Percentiles rank a stretch among this genome's conserved stretches.
Conservation (phyloP, 1,284 basidiomycete species). For the Cryptococcus maquisensis region DNA sequence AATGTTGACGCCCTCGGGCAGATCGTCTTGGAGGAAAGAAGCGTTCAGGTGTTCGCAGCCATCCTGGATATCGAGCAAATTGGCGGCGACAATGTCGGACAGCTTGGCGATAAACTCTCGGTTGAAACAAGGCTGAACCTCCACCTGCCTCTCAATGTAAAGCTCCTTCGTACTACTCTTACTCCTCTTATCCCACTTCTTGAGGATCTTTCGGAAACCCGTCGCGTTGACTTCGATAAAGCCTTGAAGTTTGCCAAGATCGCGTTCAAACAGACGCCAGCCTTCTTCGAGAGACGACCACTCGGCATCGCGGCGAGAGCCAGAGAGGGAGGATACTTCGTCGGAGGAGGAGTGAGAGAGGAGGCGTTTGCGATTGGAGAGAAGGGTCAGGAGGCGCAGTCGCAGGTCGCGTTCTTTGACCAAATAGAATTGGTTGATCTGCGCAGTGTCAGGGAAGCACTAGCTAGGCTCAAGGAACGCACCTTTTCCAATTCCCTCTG, state of each 20-base stretch:
- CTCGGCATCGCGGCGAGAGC: slow-evolving; percentile 60
- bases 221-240: slow-evolving; percentile 98
- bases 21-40: slow-evolving; percentile 45
- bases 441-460: slow-evolving; percentile 4
- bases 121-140: slow-evolving; percentile 97
- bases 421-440: slow-evolving; percentile 99
- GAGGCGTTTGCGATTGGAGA: slow-evolving; percentile 78
- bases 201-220: slow-evolving; percentile 95
- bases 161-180: slow-evolving; percentile 93
- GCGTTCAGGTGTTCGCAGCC: slow-evolving; percentile 66
- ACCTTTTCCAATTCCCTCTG: slow-evolving; percentile 98
- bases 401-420: slow-evolving; percentile 96
- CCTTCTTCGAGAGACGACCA: slow-evolving; percentile 95
- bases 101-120: slow-evolving; percentile 96
- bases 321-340: slow-evolving; percentile 17
- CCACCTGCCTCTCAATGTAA: slow-evolving; percentile 93
- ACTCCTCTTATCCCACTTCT: slow-evolving; percentile 98
- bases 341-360: slow-evolving; percentile 28
- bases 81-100: slow-evolving; percentile 89
- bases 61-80: slow-evolving; percentile 86
- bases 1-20: slow-evolving; percentile 1
- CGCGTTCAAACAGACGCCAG: slow-evolving; percentile 88
- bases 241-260: slow-evolving; percentile 94
- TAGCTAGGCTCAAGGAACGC: slow-evolving; percentile 7
- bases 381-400: slow-evolving; percentile 81